phyloP scores from a whole-genome alignment of 1,284 basidiomycete genomes.

The Ganoderma lucidum region DNA sequence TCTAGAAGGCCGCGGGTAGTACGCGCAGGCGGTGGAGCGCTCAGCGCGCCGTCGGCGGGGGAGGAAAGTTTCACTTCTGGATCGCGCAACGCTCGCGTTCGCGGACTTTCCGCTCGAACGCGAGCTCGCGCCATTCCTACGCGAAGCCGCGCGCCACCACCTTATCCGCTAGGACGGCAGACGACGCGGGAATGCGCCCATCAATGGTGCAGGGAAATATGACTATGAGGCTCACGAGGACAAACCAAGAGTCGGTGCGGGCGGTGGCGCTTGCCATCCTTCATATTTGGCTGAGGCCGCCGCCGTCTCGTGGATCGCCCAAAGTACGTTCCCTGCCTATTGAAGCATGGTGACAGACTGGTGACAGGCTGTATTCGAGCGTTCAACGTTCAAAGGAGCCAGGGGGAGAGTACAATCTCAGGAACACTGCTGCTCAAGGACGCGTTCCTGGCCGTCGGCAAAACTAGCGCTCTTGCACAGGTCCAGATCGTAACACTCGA shows the following conservation, averaged over 20 bases:
- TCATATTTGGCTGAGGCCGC: background rate
- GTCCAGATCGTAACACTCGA: background rate
- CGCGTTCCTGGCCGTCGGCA: background rate
- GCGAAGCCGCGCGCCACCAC: background rate
- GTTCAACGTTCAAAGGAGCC: background rate
- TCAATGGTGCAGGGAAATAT: background rate
- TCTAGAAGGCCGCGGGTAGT: background rate
- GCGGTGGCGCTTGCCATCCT: background rate
- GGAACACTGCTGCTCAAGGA: background rate
- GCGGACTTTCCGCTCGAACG: constrained; percentile 3
- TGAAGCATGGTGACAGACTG: background rate
- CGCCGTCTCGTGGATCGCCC: background rate
- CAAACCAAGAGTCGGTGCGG: background rate
- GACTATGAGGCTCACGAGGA: background rate
- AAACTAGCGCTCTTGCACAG: background rate
- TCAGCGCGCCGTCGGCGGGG: background rate
- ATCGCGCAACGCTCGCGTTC: constrained; percentile 2
- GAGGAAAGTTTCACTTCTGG: background rate
- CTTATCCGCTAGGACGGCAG: background rate
- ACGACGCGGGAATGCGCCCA: background rate
- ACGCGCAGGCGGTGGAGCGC: constrained; percentile 3
- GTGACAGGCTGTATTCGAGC: background rate
- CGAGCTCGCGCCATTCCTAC: constrained; percentile 1
- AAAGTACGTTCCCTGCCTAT: background rate
- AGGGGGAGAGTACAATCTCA: background rate